A percentile compares a stretch with the other conserved stretches of the same genome.
These are phyloP conservation scores for Penicillium sp. DNA, from an alignment of 2,329 filamentous ascomycete species.

Conservation along the genomic window DNA sequence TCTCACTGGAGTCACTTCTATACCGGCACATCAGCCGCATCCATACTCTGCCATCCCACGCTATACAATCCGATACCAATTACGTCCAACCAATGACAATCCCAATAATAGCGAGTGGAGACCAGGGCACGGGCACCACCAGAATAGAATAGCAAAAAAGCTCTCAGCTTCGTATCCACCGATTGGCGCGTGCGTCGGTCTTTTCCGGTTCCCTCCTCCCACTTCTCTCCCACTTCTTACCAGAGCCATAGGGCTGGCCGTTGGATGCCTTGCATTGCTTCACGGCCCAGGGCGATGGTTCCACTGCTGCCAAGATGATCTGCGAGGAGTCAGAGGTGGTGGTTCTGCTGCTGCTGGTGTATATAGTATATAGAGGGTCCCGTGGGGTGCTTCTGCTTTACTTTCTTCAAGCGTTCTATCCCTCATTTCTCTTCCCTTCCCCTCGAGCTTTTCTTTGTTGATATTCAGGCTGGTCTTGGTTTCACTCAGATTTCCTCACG, in stretches of 20 bases:
- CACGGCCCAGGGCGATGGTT: constrained; percentile 3
- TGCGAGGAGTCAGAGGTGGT: constrained; percentile 1
- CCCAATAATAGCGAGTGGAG: no score
- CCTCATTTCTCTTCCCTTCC: not conserved
- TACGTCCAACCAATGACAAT: no score
- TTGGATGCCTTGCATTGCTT: constrained; percentile 15
- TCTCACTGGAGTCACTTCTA: no score
- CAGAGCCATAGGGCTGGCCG: constrained; percentile 27
- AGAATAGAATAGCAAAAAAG: no score
- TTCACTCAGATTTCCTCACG: no score
- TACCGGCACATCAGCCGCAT: no score
- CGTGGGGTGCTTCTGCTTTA: not conserved
- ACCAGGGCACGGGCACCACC: not conserved
- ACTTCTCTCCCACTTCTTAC: constrained; percentile 9
- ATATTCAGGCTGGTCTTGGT: no score
- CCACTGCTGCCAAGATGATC: constrained; percentile 1
- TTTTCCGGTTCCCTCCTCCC: constrained; percentile 15
- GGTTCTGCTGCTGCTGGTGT: no score
- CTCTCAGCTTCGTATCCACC: constrained; percentile 17
- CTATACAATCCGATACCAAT: no score
- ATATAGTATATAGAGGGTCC: not conserved
- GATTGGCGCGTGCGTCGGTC: constrained; percentile 18
- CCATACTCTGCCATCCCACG: no score
- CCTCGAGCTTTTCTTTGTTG: no score
- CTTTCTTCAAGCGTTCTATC: not conserved